Percentiles rank a stretch among this genome's conserved stretches.
Evolutionary conservation across 352 stramenopile genomes (phyloP).

Genomic region (Pythium myriotylum): DNA sequence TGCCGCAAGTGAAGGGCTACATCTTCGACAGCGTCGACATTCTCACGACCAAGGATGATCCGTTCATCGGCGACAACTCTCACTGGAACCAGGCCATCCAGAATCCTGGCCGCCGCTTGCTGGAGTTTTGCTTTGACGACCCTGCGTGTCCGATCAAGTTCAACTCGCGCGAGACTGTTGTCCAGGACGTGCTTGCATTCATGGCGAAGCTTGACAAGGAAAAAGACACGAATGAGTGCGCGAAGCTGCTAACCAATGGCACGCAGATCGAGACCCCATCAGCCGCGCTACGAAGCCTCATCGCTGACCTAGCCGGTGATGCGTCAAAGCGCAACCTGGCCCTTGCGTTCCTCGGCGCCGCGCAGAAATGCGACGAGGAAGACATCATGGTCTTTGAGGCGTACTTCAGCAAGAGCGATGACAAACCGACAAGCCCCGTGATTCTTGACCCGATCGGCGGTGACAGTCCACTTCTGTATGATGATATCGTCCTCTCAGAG

Average conservation of each 20-base stretch:
- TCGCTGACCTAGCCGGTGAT: no score
- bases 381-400: neutral
- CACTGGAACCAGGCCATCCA: slow-evolving; percentile 22
- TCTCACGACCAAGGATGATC: slow-evolving; percentile 3
- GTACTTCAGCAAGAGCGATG: no score
- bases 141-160: slow-evolving; percentile 12
- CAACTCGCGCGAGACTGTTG: slow-evolving; percentile 15
- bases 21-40: slow-evolving; percentile 31
- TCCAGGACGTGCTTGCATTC: slow-evolving; percentile 10
- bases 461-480: slow-evolving; percentile 14
- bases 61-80: slow-evolving; percentile 12
- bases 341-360: neutral
- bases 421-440: no score
- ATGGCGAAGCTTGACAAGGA: slow-evolving; percentile 16
- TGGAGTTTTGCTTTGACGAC: slow-evolving; percentile 22
- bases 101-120: neutral
- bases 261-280: neutral
- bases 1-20: slow-evolving; percentile 26
- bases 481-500: slow-evolving; percentile 27
- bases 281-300: neutral
- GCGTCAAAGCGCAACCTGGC: neutral
- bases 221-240: slow-evolving; percentile 19
- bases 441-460: slow-evolving; percentile 7
- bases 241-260: neutral
- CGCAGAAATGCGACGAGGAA: neutral